Evolutionary conservation across 2,329 filamentous ascomycete genomes (phyloP).

Genomic region (Lasiodiplodia gonubiensis): DNA sequence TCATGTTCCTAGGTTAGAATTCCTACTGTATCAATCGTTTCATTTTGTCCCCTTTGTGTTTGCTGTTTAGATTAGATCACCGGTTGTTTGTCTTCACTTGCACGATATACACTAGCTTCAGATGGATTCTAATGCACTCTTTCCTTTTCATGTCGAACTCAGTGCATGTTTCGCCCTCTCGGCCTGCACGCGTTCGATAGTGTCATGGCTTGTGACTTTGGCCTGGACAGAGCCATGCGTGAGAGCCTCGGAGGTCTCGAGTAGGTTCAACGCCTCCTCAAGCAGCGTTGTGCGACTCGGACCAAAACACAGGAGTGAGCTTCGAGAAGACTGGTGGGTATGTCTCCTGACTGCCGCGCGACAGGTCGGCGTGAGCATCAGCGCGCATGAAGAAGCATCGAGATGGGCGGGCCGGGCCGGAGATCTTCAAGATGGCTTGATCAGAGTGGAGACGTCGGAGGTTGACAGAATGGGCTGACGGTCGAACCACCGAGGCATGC

Average conservation of each 20-base stretch:
- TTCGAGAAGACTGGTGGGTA: background rate
- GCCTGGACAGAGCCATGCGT: too few relatives aligned
- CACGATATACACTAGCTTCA: background rate
- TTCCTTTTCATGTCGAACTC: too few relatives aligned
- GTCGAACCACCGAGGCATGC: conserved; percentile 21
- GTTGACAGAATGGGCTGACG: conserved; percentile 7
- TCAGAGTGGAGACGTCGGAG: conserved; percentile 10
- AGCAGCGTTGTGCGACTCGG: background rate
- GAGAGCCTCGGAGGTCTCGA: too few relatives aligned
- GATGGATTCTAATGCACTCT: background rate
- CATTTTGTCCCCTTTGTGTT: background rate
- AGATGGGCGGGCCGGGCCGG: conserved; percentile 22
- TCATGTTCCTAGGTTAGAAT: background rate
- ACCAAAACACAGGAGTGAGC: background rate
- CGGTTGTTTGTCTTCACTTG: background rate
- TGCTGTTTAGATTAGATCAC: background rate
- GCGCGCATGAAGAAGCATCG: conserved; percentile 21
- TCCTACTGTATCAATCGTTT: background rate
- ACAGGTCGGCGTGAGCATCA: conserved; percentile 5
- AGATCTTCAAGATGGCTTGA: conserved; percentile 23
- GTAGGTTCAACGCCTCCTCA: background rate
- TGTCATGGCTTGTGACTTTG: too few relatives aligned
- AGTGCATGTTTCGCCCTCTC: too few relatives aligned
- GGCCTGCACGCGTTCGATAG: too few relatives aligned
- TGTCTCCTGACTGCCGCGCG: conserved; percentile 17